Conservation (phyloP, 2,329 filamentous ascomycete genomes). For the Aspergillus piperis region DNA sequence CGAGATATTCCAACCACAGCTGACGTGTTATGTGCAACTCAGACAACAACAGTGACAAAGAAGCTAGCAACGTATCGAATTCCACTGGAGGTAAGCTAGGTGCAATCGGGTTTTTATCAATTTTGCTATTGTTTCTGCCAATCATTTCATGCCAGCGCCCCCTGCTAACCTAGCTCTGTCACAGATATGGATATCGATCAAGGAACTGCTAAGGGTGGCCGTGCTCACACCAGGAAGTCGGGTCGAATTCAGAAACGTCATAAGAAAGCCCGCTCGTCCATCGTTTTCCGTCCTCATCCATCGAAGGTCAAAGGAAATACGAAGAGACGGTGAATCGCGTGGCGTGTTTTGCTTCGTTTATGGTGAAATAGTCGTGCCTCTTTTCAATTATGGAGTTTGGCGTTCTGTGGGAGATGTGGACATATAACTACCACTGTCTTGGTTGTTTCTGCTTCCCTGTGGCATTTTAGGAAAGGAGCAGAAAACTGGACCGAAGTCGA, state of each 20-base stretch:
- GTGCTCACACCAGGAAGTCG: conserved; percentile 29
- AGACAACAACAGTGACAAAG: conserved; percentile 22
- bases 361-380: neutral
- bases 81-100: conserved; percentile 25
- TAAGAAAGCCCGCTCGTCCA: conserved; percentile 39
- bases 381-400: neutral
- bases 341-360: neutral
- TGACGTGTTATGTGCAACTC: neutral
- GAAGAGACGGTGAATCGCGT: conserved; percentile 23
- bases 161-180: conserved; percentile 10
- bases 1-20: conserved; percentile 10
- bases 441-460: neutral
- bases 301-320: conserved; percentile 34
- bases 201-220: conserved; percentile 21
- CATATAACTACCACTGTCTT: neutral
- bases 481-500: too few relatives aligned
- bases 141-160: neutral
- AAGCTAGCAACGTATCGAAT: conserved; percentile 15
- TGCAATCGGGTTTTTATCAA: neutral
- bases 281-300: conserved; percentile 40
- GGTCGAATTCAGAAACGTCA: conserved; percentile 43
- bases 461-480: neutral
- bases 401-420: neutral
- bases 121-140: neutral
- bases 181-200: conserved; percentile 46